These are phyloP conservation scores for Kwoniella sp. DNA, from an alignment of 768 basidiomycete species.

Conservation along the genomic window DNA sequence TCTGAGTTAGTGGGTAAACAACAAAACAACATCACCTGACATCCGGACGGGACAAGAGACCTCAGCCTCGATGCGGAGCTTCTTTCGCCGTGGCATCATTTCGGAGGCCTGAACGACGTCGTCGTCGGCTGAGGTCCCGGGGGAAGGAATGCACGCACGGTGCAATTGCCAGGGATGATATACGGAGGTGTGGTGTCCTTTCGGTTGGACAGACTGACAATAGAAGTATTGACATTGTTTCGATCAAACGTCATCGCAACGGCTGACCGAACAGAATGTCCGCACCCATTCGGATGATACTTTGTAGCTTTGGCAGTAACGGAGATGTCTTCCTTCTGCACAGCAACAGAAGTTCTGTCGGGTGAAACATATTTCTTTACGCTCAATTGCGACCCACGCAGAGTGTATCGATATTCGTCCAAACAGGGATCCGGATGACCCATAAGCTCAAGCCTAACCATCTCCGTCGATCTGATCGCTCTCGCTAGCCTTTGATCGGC, in stretches of 20 bases:
- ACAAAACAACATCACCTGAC: background rate
- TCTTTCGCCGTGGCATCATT: background rate
- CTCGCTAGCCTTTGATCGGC: too few species aligned
- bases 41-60: background rate
- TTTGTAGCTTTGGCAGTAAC: too few species aligned
- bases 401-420: background rate
- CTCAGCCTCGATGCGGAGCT: background rate
- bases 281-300: background rate
- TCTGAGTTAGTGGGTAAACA: slow-evolving; percentile 1
- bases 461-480: background rate
- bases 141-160: background rate
- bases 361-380: background rate
- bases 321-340: too few species aligned
- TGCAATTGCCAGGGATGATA: background rate
- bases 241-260: background rate
- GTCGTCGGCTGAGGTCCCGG: background rate
- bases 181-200: background rate
- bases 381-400: background rate
- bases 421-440: background rate
- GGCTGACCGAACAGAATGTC: background rate
- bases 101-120: background rate
- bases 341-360: background rate
- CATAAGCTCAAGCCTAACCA: background rate
- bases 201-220: background rate
- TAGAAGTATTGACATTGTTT: too few species aligned